phyloP scores from a whole-genome alignment of 2,329 filamentous ascomycete species.

The Neonectria faginata region DNA sequence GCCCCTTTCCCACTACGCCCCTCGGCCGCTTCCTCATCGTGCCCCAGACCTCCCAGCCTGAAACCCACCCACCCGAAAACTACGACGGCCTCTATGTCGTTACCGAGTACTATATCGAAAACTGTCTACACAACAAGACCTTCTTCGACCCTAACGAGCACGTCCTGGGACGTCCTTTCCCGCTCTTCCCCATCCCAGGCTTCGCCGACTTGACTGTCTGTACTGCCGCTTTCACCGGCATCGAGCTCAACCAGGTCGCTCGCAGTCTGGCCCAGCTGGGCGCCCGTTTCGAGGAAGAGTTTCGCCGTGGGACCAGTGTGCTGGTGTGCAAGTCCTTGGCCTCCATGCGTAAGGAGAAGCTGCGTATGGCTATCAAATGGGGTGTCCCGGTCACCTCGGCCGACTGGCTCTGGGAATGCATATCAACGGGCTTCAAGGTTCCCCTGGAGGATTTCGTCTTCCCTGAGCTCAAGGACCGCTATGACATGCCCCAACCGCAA shows the following conservation, averaged over 20 bases:
- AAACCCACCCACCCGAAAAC: slow-evolving; percentile 55
- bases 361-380: slow-evolving; percentile 80
- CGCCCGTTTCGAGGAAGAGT: slow-evolving; percentile 81
- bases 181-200: slow-evolving; percentile 74
- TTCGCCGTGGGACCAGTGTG: slow-evolving; percentile 78
- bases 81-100: slow-evolving; percentile 64
- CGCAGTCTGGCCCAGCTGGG: slow-evolving; percentile 82
- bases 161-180: slow-evolving; percentile 81
- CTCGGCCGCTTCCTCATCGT: slow-evolving; percentile 64
- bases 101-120: slow-evolving; percentile 95
- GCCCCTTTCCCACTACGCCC: slow-evolving; percentile 45
- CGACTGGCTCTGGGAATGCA: slow-evolving; percentile 88
- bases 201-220: slow-evolving; percentile 80
- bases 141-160: slow-evolving; percentile 77
- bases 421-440: slow-evolving; percentile 66
- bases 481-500: slow-evolving; percentile 29
- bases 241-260: slow-evolving; percentile 87
- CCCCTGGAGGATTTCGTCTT: slow-evolving; percentile 62
- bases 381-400: slow-evolving; percentile 83
- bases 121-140: slow-evolving; percentile 81
- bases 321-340: slow-evolving; percentile 75
- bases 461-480: slow-evolving; percentile 56
- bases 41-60: slow-evolving; percentile 62
- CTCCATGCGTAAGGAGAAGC: slow-evolving; percentile 77
- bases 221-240: slow-evolving; percentile 84